Percentiles rank a stretch among this genome's conserved stretches.
Evolutionary conservation across 495 filamentous ascomycete species (phyloP).

Genomic region (Neurospora terricola): DNA sequence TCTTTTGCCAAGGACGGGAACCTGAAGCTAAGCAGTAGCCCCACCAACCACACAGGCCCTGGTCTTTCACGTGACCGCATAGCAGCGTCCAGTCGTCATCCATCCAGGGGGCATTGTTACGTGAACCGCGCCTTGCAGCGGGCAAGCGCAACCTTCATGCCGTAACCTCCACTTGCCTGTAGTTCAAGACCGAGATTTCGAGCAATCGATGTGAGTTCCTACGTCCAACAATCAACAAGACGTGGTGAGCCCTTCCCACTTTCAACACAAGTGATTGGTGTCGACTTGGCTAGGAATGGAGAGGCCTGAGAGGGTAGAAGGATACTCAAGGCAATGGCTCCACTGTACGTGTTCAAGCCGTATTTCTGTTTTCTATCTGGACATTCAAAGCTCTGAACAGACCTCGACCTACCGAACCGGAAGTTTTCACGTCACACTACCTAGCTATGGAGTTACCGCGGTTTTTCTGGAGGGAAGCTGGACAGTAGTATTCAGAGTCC

Average conservation of each 20-base stretch:
- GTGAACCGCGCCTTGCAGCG: neutral
- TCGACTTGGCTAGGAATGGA: neutral
- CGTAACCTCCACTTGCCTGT: neutral
- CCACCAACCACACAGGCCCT: neutral
- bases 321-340: neutral
- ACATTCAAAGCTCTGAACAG: neutral
- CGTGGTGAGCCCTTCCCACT: neutral
- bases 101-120: neutral
- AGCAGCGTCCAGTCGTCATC: neutral
- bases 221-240: neutral
- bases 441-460: neutral
- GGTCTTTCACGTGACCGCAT: neutral
- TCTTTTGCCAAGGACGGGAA: neutral
- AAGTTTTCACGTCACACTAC: neutral
- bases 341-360: neutral
- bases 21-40: neutral
- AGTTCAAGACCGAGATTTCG: neutral
- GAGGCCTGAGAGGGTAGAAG: neutral
- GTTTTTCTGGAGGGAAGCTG: neutral
- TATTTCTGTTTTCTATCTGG: neutral
- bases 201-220: neutral
- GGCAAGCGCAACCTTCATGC: neutral
- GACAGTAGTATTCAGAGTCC: neutral
- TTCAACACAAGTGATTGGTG: neutral
- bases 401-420: neutral